Evolutionary conservation across 495 filamentous ascomycete genomes (phyloP).

Genomic region (Clohesyomyces aquaticus): DNA sequence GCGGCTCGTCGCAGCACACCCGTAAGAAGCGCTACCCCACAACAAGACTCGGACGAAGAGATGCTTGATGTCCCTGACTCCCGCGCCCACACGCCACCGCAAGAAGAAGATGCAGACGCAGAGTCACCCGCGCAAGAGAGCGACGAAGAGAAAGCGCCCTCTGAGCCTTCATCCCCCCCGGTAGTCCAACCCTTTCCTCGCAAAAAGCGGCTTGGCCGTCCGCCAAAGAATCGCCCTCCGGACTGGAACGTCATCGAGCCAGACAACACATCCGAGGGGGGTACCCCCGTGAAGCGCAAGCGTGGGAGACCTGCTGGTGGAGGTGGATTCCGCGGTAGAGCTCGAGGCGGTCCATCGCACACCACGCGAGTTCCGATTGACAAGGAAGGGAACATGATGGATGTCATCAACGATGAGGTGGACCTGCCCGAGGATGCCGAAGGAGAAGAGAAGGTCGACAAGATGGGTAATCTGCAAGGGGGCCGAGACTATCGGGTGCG

Average conservation of each 20-base stretch:
- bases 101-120: slow-evolving; percentile 42
- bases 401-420: slow-evolving; percentile 90
- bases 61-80: slow-evolving; percentile 41
- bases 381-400: slow-evolving; percentile 91
- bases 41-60: slow-evolving; percentile 43
- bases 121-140: slow-evolving; percentile 42
- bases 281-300: slow-evolving; percentile 65
- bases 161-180: slow-evolving; percentile 43
- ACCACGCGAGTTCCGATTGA: slow-evolving; percentile 82
- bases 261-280: slow-evolving; percentile 58
- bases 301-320: slow-evolving; percentile 68
- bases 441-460: slow-evolving; percentile 91
- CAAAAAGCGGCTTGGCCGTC: slow-evolving; percentile 80
- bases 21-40: slow-evolving; percentile 33
- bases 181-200: slow-evolving; percentile 65
- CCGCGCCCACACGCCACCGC: slow-evolving; percentile 38
- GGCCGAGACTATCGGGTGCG: slow-evolving; percentile 91
- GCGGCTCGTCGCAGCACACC: slow-evolving; percentile 38
- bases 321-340: slow-evolving; percentile 70
- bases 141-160: slow-evolving; percentile 33
- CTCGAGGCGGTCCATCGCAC: slow-evolving; percentile 75
- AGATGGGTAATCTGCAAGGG: slow-evolving; percentile 75
- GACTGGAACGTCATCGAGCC: slow-evolving; percentile 69
- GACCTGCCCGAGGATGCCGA: slow-evolving; percentile 83
- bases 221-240: slow-evolving; percentile 78